Conservation (phyloP, 352 stramenopile genomes). For the Thalassiosira tumida region DNA sequence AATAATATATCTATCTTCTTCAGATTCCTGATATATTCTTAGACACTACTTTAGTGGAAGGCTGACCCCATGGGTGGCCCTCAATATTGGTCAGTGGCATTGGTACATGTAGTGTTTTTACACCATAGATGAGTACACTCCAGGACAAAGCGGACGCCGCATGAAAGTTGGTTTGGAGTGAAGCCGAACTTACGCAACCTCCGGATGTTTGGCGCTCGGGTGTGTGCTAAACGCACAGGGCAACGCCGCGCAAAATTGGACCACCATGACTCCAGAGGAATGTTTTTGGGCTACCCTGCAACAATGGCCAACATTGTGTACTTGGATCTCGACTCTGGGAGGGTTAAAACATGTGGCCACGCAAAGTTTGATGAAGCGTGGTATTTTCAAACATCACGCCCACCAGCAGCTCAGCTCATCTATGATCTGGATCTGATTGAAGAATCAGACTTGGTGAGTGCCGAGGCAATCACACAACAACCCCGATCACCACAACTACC, state of each 20-base stretch:
- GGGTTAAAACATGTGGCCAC: conserved; percentile 42
- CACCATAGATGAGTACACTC: conserved; percentile 40
- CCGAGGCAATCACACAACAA: not conserved
- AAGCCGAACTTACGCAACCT: conserved; percentile 46
- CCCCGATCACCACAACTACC: too few relatives aligned
- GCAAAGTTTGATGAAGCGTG: conserved; percentile 65
- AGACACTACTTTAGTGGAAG: too few relatives aligned
- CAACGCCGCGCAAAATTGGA: conserved; percentile 38
- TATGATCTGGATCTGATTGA: conserved; percentile 50
- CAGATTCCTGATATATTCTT: too few relatives aligned
- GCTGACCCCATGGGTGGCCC: too few relatives aligned
- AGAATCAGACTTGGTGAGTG: not conserved
- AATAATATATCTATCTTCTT: too few relatives aligned
- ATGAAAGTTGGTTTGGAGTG: conserved; percentile 38
- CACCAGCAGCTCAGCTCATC: conserved; percentile 37
- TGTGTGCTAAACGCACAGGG: conserved; percentile 56
- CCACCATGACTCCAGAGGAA: conserved; percentile 45
- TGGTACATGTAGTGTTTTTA: conserved; percentile 44
- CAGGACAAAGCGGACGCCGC: conserved; percentile 15
- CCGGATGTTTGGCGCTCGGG: conserved; percentile 44
- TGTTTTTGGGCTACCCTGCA: conserved; percentile 60
- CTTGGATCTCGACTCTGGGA: conserved; percentile 40
- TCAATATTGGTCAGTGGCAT: conserved; percentile 65
- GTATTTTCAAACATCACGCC: conserved; percentile 43
- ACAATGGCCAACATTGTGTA: conserved; percentile 60